Conservation (phyloP, 768 basidiomycete species). For the Mycena polygramma region DNA sequence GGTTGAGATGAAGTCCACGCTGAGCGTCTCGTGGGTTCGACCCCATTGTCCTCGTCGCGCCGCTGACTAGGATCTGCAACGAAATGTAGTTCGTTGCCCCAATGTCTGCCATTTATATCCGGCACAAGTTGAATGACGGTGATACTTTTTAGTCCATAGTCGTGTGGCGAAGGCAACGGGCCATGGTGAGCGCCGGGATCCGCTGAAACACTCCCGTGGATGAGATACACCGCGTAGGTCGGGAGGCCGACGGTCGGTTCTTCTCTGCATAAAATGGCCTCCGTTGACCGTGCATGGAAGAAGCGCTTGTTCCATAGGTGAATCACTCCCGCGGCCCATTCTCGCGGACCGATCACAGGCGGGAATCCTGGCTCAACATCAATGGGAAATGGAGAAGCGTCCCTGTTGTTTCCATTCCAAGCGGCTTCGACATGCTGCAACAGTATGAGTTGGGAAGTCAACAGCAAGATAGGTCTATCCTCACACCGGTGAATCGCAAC, state of each 20-base stretch:
- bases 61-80: neutral
- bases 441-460: neutral
- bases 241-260: neutral
- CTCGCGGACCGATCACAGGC: neutral
- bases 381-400: neutral
- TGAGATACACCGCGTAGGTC: slow-evolving; percentile 22
- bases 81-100: neutral
- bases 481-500: slow-evolving; percentile 15
- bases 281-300: slow-evolving; percentile 15
- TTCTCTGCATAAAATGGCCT: slow-evolving; percentile 21
- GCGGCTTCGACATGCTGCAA: slow-evolving; percentile 9
- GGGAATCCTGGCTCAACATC: neutral
- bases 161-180: neutral
- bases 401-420: neutral
- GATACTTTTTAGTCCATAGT: neutral
- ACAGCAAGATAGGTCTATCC: neutral
- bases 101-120: neutral
- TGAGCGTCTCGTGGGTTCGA: neutral
- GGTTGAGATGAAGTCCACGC: too few relatives aligned
- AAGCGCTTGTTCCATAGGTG: slow-evolving; percentile 27
- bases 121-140: slow-evolving; percentile 19
- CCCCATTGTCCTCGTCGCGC: neutral
- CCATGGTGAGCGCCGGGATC: neutral
- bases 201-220: neutral
- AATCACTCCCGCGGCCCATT: slow-evolving; percentile 17